Evolutionary conservation across 2,329 filamentous ascomycete genomes (phyloP).

Genomic region (Pseudohalonectria lignicola): DNA sequence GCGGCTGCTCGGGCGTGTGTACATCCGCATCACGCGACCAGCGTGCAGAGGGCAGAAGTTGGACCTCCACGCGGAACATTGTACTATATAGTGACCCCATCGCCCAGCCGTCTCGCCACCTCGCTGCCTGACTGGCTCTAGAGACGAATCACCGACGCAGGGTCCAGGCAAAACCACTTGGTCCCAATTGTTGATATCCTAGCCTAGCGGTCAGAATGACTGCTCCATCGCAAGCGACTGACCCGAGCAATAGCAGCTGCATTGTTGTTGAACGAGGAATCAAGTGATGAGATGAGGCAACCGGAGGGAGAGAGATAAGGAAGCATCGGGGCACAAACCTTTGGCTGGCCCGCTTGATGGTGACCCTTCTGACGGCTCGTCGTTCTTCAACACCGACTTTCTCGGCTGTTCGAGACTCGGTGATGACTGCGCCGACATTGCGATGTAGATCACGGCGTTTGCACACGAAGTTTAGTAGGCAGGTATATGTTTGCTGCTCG

Average conservation of each 20-base stretch:
- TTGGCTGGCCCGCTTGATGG: conserved; percentile 27
- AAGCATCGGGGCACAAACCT: conserved; percentile 23
- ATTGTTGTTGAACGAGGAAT: too few relatives aligned
- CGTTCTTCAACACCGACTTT: conserved; percentile 23
- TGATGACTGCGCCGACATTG: conserved; percentile 5
- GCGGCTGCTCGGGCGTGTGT: background rate
- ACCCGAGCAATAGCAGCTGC: too few relatives aligned
- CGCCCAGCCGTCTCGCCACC: background rate
- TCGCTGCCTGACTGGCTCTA: too few relatives aligned
- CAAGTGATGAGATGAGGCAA: background rate
- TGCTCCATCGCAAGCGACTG: background rate
- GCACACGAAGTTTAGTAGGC: too few relatives aligned
- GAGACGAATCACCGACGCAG: too few relatives aligned
- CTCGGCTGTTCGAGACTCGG: conserved; percentile 9
- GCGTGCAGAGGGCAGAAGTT: too few relatives aligned
- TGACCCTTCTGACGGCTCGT: conserved; percentile 27
- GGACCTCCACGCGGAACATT: background rate
- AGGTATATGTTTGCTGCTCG: too few relatives aligned
- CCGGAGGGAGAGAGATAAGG: background rate
- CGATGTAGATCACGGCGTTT: too few relatives aligned
- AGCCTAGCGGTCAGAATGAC: background rate
- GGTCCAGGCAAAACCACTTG: too few relatives aligned
- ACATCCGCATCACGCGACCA: background rate
- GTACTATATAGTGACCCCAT: background rate
- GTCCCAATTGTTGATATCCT: background rate